These are phyloP conservation scores for Daldinia grandis DNA, from an alignment of 495 filamentous ascomycete genomes.

Conservation along the genomic window DNA sequence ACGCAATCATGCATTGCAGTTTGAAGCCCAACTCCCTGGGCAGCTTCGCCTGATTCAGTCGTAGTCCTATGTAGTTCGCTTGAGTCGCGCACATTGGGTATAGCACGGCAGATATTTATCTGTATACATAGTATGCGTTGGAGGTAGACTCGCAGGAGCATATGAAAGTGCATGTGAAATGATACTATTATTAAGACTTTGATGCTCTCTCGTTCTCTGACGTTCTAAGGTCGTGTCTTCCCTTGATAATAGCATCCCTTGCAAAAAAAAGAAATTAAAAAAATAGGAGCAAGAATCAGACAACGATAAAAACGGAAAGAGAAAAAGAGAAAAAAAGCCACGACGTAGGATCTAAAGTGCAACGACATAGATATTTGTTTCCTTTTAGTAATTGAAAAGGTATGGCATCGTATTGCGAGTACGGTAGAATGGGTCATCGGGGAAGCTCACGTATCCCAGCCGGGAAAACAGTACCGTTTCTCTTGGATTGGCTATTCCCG, in stretches of 20 bases:
- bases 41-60: slow-evolving; percentile 43
- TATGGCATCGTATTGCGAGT: slow-evolving; percentile 16
- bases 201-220: not conserved
- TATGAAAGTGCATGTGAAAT: not conserved
- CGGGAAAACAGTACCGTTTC: slow-evolving; percentile 36
- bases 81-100: slow-evolving; percentile 35
- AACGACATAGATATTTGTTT: slow-evolving; percentile 18
- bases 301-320: not conserved
- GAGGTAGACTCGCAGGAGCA: not conserved
- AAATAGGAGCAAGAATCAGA: not conserved
- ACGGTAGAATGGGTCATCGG: slow-evolving; percentile 35
- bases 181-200: slow-evolving; percentile 4
- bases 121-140: not conserved
- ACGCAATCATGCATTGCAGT: slow-evolving; percentile 42
- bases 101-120: slow-evolving; percentile 23
- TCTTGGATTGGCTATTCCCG: slow-evolving; percentile 36
- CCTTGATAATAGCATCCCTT: not conserved
- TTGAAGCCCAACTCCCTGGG: slow-evolving; percentile 44
- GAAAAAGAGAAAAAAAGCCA: no score
- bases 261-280: no score
- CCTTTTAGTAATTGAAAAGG: slow-evolving; percentile 16
- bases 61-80: slow-evolving; percentile 22
- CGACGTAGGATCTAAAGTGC: slow-evolving; percentile 1
- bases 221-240: not conserved
- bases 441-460: slow-evolving; percentile 31